A percentile compares a stretch with the other conserved stretches of the same genome.
Conservation (phyloP, 108 stramenopile species). For the Skeletonema grethae region DNA sequence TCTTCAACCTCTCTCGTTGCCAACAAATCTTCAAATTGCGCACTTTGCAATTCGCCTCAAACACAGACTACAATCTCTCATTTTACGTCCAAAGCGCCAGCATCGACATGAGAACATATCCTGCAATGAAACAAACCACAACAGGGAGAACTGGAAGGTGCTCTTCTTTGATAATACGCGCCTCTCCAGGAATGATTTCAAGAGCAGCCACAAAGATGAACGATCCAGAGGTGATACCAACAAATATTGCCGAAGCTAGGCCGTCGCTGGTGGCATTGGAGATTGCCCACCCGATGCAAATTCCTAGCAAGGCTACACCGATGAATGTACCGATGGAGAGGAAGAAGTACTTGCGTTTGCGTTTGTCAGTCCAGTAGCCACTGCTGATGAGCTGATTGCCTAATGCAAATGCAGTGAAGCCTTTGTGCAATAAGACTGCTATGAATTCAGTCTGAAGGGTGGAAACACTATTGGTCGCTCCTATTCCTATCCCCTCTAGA, state of each 20-base stretch:
- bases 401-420: constrained; percentile 49
- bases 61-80: too few relatives aligned
- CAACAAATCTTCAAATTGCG: too few relatives aligned
- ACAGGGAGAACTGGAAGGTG: background rate
- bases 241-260: background rate
- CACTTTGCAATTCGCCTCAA: background rate
- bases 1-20: too few relatives aligned
- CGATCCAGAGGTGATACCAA: constrained; percentile 17
- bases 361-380: constrained; percentile 11
- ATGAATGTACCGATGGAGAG: constrained; percentile 6
- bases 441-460: constrained; percentile 28
- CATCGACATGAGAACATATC: constrained; percentile 4
- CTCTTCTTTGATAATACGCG: constrained; percentile 3
- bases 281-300: background rate
- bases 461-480: constrained; percentile 9
- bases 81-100: background rate
- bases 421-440: constrained; percentile 53
- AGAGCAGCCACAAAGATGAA: constrained; percentile 13
- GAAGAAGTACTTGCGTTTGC: constrained; percentile 17
- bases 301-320: background rate
- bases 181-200: constrained; percentile 16
- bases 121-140: constrained; percentile 3
- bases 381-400: constrained; percentile 35
- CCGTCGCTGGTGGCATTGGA: background rate
- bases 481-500: constrained; percentile 52